Conservation (phyloP, 495 filamentous ascomycete genomes). For the Penicillium longicatenatum region DNA sequence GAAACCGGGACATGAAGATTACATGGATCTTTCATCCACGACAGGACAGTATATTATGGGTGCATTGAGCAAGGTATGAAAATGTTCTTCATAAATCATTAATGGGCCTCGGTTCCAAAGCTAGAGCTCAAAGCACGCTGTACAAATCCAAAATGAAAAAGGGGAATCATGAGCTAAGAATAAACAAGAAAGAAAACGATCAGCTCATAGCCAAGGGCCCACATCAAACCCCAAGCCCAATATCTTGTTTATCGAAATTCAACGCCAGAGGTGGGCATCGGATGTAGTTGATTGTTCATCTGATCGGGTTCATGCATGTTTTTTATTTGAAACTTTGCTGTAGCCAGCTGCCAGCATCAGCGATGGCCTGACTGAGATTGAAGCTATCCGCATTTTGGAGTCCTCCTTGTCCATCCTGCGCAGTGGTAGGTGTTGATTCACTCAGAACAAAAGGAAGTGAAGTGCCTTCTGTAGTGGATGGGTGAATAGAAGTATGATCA, state of each 20-base stretch:
- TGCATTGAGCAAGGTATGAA: background rate
- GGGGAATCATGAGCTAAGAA: constrained; percentile 1
- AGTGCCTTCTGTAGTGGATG: constrained; percentile 12
- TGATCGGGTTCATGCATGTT: constrained; percentile 23
- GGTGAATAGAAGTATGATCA: background rate
- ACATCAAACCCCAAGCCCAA: background rate
- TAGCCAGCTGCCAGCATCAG: constrained; percentile 48
- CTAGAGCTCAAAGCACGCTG: constrained; percentile 2
- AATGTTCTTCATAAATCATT: background rate
- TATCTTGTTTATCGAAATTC: background rate
- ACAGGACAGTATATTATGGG: background rate
- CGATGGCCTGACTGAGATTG: constrained; percentile 46
- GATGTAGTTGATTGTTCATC: constrained; percentile 14
- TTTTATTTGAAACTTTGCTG: constrained; percentile 45
- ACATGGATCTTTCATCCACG: too few species aligned
- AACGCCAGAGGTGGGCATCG: background rate
- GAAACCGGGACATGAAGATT: too few species aligned
- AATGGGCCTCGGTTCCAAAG: background rate
- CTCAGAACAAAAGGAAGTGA: constrained; percentile 35
- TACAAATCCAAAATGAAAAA: constrained; percentile 1
- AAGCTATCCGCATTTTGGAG: constrained; percentile 33
- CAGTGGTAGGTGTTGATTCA: constrained; percentile 36
- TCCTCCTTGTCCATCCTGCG: constrained; percentile 41
- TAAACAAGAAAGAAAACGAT: background rate
- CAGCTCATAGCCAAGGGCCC: background rate